These are phyloP conservation scores for Diaporthe citrichinensis DNA, from an alignment of 2,329 filamentous ascomycete genomes.

Conservation along the genomic window DNA sequence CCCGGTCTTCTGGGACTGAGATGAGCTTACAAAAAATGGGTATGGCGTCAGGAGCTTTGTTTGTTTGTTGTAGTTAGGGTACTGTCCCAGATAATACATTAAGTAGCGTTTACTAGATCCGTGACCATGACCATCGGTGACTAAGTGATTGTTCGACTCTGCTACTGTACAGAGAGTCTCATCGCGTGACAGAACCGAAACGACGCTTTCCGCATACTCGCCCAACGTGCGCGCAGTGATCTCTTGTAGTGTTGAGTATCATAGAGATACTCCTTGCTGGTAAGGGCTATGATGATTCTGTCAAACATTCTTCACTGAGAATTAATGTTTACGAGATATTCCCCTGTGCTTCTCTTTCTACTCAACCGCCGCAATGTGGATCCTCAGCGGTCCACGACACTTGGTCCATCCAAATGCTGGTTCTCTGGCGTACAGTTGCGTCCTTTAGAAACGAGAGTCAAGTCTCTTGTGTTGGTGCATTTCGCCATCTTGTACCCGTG, in stretches of 20 bases:
- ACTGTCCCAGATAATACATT: neutral
- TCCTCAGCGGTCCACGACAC: no score
- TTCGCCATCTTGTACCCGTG: no score
- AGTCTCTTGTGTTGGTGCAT: neutral
- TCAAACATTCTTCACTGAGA: no score
- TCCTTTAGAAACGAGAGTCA: neutral
- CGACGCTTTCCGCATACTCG: neutral
- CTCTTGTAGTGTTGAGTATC: neutral
- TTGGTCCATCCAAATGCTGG: neutral
- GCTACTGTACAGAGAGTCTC: neutral
- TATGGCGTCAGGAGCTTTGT: conserved; percentile 14
- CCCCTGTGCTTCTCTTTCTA: neutral
- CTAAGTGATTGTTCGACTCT: neutral
- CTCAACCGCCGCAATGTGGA: neutral
- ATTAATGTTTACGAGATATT: no score
- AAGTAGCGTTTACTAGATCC: conserved; percentile 10
- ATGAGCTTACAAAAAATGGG: conserved; percentile 2
- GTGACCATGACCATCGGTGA: neutral
- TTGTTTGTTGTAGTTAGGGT: neutral
- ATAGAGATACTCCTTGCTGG: neutral
- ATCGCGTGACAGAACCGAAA: neutral
- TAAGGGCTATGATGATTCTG: no score
- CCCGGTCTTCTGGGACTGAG: neutral
- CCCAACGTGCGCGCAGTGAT: neutral
- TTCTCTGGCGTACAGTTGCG: neutral